A percentile compares a stretch with the other conserved stretches of the same genome.
phyloP scores from a whole-genome alignment of 164 flowering plant genomes.

The Malania oleifera region DNA sequence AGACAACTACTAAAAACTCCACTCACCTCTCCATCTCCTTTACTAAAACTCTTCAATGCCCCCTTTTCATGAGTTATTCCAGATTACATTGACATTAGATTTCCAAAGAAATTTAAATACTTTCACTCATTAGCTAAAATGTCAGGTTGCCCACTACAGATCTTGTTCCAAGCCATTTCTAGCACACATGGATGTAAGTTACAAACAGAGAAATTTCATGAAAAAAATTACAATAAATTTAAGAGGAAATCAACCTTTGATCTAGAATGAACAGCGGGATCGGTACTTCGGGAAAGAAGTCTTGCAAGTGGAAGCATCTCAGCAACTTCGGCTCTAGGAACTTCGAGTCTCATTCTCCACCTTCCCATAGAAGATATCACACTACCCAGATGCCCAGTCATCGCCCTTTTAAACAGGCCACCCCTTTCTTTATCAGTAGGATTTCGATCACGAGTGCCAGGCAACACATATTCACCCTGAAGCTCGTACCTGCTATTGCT shows the following conservation, averaged over 20 bases:
- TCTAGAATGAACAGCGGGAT: constrained; percentile 93
- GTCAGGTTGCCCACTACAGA: too few relatives aligned
- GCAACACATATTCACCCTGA: constrained; percentile 98
- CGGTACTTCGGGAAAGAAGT: constrained; percentile 91
- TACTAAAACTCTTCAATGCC: too few relatives aligned
- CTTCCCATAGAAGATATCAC: constrained; percentile 98
- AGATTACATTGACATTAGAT: too few relatives aligned
- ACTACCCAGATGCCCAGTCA: constrained; percentile 86
- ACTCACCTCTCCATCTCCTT: too few relatives aligned
- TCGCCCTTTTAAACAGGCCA: constrained; percentile 65
- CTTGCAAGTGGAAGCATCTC: constrained; percentile 99
- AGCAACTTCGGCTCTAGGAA: constrained; percentile 88
- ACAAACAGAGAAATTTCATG: background rate
- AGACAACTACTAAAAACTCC: too few relatives aligned
- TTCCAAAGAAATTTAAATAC: background rate
- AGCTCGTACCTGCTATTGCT: constrained; percentile 85
- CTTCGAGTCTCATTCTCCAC: constrained; percentile 98
- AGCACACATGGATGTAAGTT: too few relatives aligned
- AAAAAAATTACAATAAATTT: background rate
- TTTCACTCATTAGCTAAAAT: background rate
- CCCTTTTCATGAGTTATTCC: too few relatives aligned
- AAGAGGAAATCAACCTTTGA: constrained; percentile 63
- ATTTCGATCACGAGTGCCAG: constrained; percentile 82
- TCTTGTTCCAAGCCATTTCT: too few relatives aligned
- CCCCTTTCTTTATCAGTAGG: constrained; percentile 47